These are phyloP conservation scores for Aspergillus olivimuriae DNA, from an alignment of 495 filamentous ascomycete genomes.

Conservation along the genomic window DNA sequence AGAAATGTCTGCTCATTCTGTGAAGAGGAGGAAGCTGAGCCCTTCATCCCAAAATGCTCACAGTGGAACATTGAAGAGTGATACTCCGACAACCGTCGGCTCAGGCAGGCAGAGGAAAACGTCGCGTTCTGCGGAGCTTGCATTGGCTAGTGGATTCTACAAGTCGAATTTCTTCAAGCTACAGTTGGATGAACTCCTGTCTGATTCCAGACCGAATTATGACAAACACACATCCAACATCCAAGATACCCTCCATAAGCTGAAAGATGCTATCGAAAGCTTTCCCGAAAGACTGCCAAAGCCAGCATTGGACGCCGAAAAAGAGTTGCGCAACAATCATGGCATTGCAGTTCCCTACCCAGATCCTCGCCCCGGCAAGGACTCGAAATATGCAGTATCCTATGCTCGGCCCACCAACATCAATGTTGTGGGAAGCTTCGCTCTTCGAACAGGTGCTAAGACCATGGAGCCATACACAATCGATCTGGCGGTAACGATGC, in stretches of 20 bases:
- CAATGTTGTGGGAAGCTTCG: conserved; percentile 86
- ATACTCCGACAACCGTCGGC: too few relatives aligned
- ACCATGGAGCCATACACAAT: conserved; percentile 50
- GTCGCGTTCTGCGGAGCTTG: conserved; percentile 32
- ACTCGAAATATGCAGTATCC: conserved; percentile 71
- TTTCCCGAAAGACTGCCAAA: conserved; percentile 52
- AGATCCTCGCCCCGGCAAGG: conserved; percentile 61
- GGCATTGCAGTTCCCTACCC: conserved; percentile 75
- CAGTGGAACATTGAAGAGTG: too few relatives aligned
- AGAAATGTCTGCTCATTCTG: conserved; percentile 28
- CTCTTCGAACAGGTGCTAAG: conserved; percentile 65
- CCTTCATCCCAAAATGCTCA: conserved; percentile 20
- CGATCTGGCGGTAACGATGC: conserved; percentile 85
- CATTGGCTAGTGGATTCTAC: conserved; percentile 44
- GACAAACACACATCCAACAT: conserved; percentile 54
- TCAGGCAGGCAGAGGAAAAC: conserved; percentile 6
- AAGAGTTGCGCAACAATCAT: conserved; percentile 56
- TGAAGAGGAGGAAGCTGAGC: conserved; percentile 36
- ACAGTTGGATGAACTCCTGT: conserved; percentile 77
- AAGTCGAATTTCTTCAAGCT: conserved; percentile 77
- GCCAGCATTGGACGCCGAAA: conserved; percentile 58
- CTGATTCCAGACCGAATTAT: conserved; percentile 62
- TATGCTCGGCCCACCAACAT: conserved; percentile 71
- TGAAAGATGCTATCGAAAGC: conserved; percentile 70
- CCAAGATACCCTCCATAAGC: conserved; percentile 62